Evolutionary conservation across 495 filamentous ascomycete species (phyloP), one percentile per base, ranked within the genome.

Genomic region (Aspergillus cristatus): DNA sequence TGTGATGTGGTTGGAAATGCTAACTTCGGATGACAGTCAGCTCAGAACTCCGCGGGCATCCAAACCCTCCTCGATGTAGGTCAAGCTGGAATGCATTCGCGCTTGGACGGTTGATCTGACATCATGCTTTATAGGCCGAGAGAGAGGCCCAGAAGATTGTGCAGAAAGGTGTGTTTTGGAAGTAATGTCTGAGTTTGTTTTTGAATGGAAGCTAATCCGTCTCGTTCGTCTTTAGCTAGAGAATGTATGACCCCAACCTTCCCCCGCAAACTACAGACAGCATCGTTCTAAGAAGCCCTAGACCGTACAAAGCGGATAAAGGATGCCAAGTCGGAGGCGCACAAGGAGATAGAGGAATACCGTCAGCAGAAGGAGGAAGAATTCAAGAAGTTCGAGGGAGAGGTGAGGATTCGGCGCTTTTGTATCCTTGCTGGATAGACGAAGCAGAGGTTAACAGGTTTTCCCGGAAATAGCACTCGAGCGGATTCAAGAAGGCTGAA

Each of bases 71-170:
- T 98, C 64, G 93, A 98, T 72, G 91, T 98, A 84, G 50, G 84
- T 63, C 36, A 26, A 18, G 17, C 14, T 15, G 20, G 15, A 11
- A 13, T 8, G 4, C 8, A 4, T 24, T 24, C 20, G 4, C 8
- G 20, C 20, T 24, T 24, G 20, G 20, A 24, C 4, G n/a, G 17
- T 11, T 17, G n/a, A 13, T 25, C 38, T 51, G 34, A 48, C 41
- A 18, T 16, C 18, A 15, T 13, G 26, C 15, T 32, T 14, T 35
- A 18, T 55, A 97, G 91, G 88, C 93, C 37, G 91, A 98, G 76
- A 82, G 86, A 69, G 91, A 98, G 67, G 91, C 91, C 47, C 88
- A 95, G 67, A 96, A 95, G 74, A 98, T 97, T 60, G 91, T 98
- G 22, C 89, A 96, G 61, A 84, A 89, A 81, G 79, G 88, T 91